Evolutionary conservation across 2,329 filamentous ascomycete species (phyloP), one percentile per base, ranked within the genome.

Genomic region (Aspergillus sp.): DNA sequence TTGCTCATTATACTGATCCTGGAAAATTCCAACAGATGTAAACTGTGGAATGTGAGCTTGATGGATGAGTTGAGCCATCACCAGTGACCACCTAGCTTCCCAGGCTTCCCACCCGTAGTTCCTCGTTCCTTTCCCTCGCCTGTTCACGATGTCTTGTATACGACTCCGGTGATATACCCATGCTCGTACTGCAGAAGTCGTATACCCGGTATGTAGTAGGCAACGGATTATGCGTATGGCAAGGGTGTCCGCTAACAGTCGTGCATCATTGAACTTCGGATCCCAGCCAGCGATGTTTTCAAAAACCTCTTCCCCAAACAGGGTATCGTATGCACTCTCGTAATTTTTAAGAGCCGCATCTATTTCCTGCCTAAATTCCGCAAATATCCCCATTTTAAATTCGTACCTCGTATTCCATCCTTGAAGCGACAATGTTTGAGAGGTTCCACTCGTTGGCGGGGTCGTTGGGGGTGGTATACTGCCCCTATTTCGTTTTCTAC

Each of bases 401-500:
- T 99, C 93, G 74, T 97, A 97, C 15, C 93, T 88, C 53, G 96
- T 88, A 68, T 91, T 92, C 95, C 93, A 99, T 3, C 91, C 93
- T 42, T 91, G 87, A 9, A 88, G 80, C 1, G 92, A 90, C n/a
- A 97, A 76, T 0, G 89, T 91, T 68, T 95, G 90, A 1, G 92
- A 96, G 1, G 91, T 96, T 27, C 90, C 91, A 19, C 83, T 87
- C 0, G 90, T 93, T 1, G 91, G 91, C 4, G 92, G 90, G 33
- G 91, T 83, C 6, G 91, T 93, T 3, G 93, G 91, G 48, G 89
- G 87, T 11, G 92, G 92, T 13, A 89, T 86, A 17, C 86, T 82
- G 7, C 90, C 89, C 58, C 92, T 85, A 47, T 89, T 89, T 64
- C 90, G 89, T 79, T 98, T 98, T 71, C 95, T 89, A 64, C 93